These are phyloP conservation scores for Flaveria bidentis DNA, from an alignment of 129 eudicot species.

Conservation along the genomic window DNA sequence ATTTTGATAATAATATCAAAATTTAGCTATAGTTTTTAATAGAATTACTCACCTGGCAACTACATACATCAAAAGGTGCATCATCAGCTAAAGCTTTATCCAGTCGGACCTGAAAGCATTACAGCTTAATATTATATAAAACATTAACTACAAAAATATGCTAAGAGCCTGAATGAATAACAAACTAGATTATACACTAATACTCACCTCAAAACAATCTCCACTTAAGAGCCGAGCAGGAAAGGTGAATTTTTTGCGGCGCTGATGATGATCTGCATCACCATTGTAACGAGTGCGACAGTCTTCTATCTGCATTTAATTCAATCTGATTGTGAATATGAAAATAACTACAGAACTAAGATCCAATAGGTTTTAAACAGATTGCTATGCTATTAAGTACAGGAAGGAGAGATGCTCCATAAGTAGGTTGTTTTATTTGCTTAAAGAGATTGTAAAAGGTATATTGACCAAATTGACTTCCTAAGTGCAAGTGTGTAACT, in stretches of 20 bases:
- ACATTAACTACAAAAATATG: slow-evolving; percentile 37
- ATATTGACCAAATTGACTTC: background rate
- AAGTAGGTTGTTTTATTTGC: slow-evolving; percentile 1
- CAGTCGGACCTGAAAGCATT: slow-evolving; percentile 84
- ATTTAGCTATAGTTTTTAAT: background rate
- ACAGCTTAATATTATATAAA: background rate
- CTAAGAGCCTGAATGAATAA: background rate
- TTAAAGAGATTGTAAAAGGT: background rate
- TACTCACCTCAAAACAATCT: slow-evolving; percentile 86
- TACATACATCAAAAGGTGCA: slow-evolving; percentile 87
- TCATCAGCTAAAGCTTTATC: slow-evolving; percentile 81
- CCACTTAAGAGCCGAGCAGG: slow-evolving; percentile 95
- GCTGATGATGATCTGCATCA: slow-evolving; percentile 98
- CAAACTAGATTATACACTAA: slow-evolving; percentile 14
- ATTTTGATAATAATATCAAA: background rate
- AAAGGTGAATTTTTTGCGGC: slow-evolving; percentile 91
- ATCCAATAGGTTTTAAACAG: background rate
- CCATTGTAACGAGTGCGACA: slow-evolving; percentile 98
- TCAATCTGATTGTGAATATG: slow-evolving; percentile 13
- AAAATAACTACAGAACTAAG: background rate
- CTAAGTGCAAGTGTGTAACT: background rate
- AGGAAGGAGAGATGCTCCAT: background rate
- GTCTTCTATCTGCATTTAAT: slow-evolving; percentile 80
- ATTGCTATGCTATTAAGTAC: background rate
- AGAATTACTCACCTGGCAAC: slow-evolving; percentile 75